Percentiles rank a stretch among this genome's conserved stretches.
Evolutionary conservation across 169 alveolate genomes (phyloP).

Genomic region (Eimeria brunetti): DNA sequence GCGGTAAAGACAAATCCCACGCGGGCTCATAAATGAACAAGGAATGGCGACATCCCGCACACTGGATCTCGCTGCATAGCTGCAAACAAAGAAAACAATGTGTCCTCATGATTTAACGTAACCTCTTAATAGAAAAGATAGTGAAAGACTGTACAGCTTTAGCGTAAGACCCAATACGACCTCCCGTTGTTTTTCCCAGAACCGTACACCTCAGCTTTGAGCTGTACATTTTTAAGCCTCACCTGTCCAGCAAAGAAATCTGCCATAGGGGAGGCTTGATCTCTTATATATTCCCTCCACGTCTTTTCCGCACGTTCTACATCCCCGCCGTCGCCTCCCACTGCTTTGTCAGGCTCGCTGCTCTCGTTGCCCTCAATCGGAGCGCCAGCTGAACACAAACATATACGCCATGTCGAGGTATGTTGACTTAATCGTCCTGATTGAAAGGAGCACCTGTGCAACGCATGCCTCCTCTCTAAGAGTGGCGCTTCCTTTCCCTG

Average conservation of each 20-base stretch:
- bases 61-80: conserved; percentile 70
- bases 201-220: background rate
- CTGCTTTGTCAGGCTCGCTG: conserved; percentile 26
- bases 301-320: conserved; percentile 51
- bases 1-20: conserved; percentile 68
- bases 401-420: background rate
- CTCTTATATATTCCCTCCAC: conserved; percentile 52
- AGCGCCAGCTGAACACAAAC: conserved; percentile 8
- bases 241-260: conserved; percentile 74
- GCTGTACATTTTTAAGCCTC: background rate
- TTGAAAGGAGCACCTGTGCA: background rate
- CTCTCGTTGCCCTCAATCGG: conserved; percentile 5
- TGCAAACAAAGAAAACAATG: background rate
- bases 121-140: background rate
- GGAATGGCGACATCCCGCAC: conserved; percentile 43
- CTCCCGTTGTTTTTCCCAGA: background rate
- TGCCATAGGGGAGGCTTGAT: conserved; percentile 67
- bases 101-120: background rate
- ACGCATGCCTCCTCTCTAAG: background rate
- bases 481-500: background rate
- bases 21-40: conserved; percentile 59
- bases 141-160: background rate
- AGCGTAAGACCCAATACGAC: background rate
- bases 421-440: background rate
- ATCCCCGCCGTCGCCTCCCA: background rate